These are phyloP conservation scores for Backusella australiensis DNA, from an alignment of 192 early-diverging fungal species.

Conservation along the genomic window DNA sequence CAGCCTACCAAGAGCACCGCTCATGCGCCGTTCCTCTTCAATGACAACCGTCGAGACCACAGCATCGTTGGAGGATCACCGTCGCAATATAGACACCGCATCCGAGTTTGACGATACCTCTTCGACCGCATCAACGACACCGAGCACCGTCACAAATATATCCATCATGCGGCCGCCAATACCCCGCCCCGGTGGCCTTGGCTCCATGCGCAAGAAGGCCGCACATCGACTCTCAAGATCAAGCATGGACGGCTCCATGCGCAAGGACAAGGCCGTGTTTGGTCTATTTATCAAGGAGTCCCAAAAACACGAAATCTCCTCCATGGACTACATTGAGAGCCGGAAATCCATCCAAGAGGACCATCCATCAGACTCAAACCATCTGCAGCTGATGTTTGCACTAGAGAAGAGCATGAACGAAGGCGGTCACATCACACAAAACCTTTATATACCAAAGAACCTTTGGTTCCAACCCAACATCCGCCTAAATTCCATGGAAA, in stretches of 20 bases:
- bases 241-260: slow-evolving; percentile 12
- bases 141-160: neutral
- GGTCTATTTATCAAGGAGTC: slow-evolving; percentile 11
- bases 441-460: slow-evolving; percentile 34
- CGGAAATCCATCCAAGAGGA: neutral
- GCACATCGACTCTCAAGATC: slow-evolving; percentile 10
- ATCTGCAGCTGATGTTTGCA: slow-evolving; percentile 14
- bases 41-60: neutral
- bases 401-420: slow-evolving; percentile 29
- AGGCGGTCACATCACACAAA: slow-evolving; percentile 21
- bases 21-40: neutral
- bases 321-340: neutral
- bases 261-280: neutral
- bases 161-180: neutral
- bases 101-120: neutral
- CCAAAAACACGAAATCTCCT: neutral
- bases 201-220: slow-evolving; percentile 16
- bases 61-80: neutral
- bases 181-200: neutral
- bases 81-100: neutral
- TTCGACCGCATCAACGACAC: neutral
- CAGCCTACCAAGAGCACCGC: slow-evolving; percentile 7
- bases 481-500: slow-evolving; percentile 22
- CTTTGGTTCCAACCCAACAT: slow-evolving; percentile 31
- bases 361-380: neutral